Evolutionary conservation across 768 basidiomycete species (phyloP).

Genomic region (Steccherinum ochraceum): DNA sequence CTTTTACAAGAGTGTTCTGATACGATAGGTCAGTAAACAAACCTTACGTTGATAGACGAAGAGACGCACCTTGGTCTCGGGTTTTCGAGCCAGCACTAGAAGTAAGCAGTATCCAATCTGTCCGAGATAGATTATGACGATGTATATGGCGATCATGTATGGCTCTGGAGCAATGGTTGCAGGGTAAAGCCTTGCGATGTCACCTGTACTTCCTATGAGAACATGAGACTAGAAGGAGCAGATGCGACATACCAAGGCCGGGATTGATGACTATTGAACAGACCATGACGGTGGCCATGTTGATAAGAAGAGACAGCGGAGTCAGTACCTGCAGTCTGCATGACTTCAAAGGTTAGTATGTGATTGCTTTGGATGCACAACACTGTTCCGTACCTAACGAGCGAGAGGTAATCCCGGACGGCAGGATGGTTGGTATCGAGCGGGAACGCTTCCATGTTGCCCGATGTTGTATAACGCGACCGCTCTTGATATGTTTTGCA

Average conservation of each 20-base stretch:
- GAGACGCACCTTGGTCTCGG: slow-evolving; percentile 68
- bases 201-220: slow-evolving; percentile 27
- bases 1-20: slow-evolving; percentile 64
- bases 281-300: slow-evolving; percentile 64
- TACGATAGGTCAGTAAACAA: slow-evolving; percentile 4
- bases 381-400: slow-evolving; percentile 40
- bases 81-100: slow-evolving; percentile 61
- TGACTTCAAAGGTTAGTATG: too few relatives aligned
- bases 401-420: slow-evolving; percentile 59
- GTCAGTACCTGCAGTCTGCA: slow-evolving; percentile 78
- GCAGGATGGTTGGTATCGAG: slow-evolving; percentile 55
- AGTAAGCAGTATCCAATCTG: slow-evolving; percentile 83
- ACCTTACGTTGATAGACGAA: background rate
- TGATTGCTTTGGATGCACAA: background rate
- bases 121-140: slow-evolving; percentile 51
- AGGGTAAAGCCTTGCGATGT: slow-evolving; percentile 47
- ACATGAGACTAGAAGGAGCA: background rate
- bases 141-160: slow-evolving; percentile 51
- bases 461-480: too few relatives aligned
- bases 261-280: slow-evolving; percentile 67
- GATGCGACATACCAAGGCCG: slow-evolving; percentile 38
- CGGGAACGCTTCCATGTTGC: slow-evolving; percentile 26
- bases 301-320: slow-evolving; percentile 76
- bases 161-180: slow-evolving; percentile 69
- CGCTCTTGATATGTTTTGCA: too few relatives aligned